phyloP scores from a whole-genome alignment of 2,329 filamentous ascomycete genomes.

The Sporothrix variecibatus region DNA sequence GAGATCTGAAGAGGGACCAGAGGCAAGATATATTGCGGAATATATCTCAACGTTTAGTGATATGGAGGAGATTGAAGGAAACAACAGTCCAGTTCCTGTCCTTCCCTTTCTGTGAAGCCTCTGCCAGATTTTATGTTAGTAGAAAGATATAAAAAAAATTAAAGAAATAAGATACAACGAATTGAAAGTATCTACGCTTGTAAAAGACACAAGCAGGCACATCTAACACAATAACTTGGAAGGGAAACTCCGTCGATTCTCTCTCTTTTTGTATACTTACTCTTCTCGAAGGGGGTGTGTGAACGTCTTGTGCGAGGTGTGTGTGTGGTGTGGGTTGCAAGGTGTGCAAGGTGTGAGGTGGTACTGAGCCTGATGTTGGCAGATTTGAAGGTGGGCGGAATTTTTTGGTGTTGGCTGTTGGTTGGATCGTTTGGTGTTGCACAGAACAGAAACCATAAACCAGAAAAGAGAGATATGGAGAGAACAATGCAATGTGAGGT shows the following conservation, averaged over 20 bases:
- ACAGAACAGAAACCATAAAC: not conserved
- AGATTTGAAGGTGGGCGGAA: not conserved
- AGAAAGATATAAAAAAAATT: too few species aligned
- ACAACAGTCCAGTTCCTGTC: conserved; percentile 10
- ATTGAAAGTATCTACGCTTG: not conserved
- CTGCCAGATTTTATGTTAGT: not conserved
- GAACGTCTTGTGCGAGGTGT: not conserved
- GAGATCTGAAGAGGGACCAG: not conserved
- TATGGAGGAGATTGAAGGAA: not conserved
- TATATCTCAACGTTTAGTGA: not conserved
- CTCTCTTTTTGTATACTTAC: not conserved
- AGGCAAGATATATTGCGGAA: conserved; percentile 9
- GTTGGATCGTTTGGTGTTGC: not conserved
- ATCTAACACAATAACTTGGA: not conserved
- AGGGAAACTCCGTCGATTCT: not conserved
- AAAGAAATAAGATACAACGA: not conserved
- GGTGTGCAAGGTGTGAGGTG: conserved; percentile 11
- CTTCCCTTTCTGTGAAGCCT: not conserved
- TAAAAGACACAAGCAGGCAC: not conserved
- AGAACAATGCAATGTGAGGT: conserved; percentile 13
- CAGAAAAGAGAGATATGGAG: not conserved
- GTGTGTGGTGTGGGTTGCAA: not conserved
- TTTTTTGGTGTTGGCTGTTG: not conserved
- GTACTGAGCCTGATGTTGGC: conserved; percentile 19
- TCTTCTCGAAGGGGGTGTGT: not conserved